Evolutionary conservation across 495 filamentous ascomycete genomes (phyloP).

Genomic region (Viridothelium virens): DNA sequence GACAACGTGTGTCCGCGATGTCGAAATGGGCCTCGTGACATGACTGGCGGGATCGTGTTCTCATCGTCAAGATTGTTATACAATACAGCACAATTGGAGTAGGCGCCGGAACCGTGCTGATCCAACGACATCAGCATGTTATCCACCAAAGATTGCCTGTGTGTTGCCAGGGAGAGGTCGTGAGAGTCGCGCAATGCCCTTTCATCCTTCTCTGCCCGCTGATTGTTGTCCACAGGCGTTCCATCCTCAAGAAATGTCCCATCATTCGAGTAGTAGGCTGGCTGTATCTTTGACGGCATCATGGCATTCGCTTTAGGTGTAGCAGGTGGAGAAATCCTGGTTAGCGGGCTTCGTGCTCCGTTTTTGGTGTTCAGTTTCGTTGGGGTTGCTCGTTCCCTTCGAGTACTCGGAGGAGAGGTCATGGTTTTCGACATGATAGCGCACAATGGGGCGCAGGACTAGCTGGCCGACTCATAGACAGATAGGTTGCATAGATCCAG

Average conservation of each 20-base stretch:
- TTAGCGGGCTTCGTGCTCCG: background rate
- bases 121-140: slow-evolving; percentile 89
- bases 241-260: background rate
- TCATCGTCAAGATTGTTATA: slow-evolving; percentile 39
- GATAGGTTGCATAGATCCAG: background rate
- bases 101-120: slow-evolving; percentile 44
- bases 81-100: slow-evolving; percentile 28
- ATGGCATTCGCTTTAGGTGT: slow-evolving; percentile 9
- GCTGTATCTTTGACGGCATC: background rate
- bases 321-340: background rate
- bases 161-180: background rate
- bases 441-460: background rate
- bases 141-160: slow-evolving; percentile 37
- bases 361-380: background rate
- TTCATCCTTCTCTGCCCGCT: slow-evolving; percentile 1
- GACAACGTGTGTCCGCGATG: slow-evolving; percentile 55
- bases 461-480: background rate
- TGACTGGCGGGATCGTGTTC: slow-evolving; percentile 28
- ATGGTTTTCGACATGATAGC: background rate
- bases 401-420: background rate
- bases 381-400: background rate
- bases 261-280: background rate
- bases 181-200: background rate
- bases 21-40: slow-evolving; percentile 40
- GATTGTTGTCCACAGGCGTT: background rate